Base-by-base conservation (phyloP, 768 basidiomycete species). In the Coprinopsis cinerea region DNA sequence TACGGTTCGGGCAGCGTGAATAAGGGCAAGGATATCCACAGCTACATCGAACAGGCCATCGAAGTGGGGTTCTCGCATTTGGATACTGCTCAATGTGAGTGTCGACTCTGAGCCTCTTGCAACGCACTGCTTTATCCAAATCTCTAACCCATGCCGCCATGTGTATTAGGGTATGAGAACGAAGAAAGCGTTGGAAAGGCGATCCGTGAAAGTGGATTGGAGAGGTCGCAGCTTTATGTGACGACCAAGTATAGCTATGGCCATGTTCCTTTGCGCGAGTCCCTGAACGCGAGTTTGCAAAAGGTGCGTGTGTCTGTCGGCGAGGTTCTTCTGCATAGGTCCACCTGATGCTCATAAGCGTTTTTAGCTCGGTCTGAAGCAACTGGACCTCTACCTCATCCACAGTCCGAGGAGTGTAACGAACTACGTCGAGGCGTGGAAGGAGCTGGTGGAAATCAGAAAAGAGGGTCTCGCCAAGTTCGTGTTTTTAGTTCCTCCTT, bases 381-480 rank as follows among this genome's bases (percentile, higher is more conserved):
- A 78, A 28, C 67, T 89, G 3, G 84, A 89, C 58, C 63, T 89
- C 9, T 89, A 88, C 64, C 77, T 89, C 36, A 77, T 88, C 30
- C 86, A 89, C 55, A 35, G 35, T 2, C 82, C 84, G 1, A 18
- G 4, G 0, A 1, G 53, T 7, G 54, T 72, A 6, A 50, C 61
- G 13, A 53, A 57, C 7, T 64, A 74, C 35, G 54, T 73, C 53
- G 66, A 72, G 2, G 57, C 61, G 3, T 88, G 85, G 85, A 64
- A 62, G 45, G 70, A 76, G 40, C 76, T 85, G 51, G 83, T 84
- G 56, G 66, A 69, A 26, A 64, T 82, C 23, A 72, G 75, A 57
- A 65, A 75, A 28, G 67, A 67, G 13, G 75, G 74, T 0, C 46
- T 74, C 15, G 61, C 69, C 15, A 75, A 67, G 77, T 76, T 45